Conservation (phyloP, 2,329 filamentous ascomycete genomes). For the Colletotrichum tropicale region DNA sequence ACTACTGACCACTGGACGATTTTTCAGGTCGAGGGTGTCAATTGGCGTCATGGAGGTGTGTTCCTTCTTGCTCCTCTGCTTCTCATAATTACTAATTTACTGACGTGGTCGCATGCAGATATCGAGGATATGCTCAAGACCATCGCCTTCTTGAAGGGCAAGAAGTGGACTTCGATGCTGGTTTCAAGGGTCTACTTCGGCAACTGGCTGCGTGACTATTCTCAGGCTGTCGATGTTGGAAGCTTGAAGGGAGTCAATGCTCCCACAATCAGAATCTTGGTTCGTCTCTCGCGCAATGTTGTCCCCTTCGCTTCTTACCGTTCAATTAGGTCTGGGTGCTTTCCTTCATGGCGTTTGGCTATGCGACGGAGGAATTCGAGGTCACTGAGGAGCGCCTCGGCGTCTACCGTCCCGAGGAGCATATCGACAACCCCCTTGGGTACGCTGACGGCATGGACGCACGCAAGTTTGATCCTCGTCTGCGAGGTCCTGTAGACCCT, state of each 20-base stretch:
- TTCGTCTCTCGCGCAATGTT: constrained; percentile 29
- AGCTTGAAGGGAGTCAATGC: constrained; percentile 80
- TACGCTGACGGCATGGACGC: constrained; percentile 90
- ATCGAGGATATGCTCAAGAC: constrained; percentile 84
- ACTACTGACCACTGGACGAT: constrained; percentile 10
- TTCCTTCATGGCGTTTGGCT: constrained; percentile 81
- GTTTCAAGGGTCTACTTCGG: constrained; percentile 83
- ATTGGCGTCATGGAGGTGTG: constrained; percentile 71
- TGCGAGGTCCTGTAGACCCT: constrained; percentile 78
- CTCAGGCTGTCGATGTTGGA: constrained; percentile 81
- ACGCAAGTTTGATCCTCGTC: constrained; percentile 77
- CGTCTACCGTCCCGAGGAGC: constrained; percentile 78
- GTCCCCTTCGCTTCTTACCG: not conserved
- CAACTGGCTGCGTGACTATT: constrained; percentile 88
- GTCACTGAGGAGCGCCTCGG: constrained; percentile 81
- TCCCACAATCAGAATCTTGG: constrained; percentile 77
- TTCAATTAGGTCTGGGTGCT: constrained; percentile 70
- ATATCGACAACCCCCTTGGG: constrained; percentile 79
- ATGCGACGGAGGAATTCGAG: constrained; percentile 86
- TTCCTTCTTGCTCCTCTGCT: not conserved
- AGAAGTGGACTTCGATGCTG: constrained; percentile 84
- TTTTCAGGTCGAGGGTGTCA: constrained; percentile 66
- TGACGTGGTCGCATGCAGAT: constrained; percentile 47
- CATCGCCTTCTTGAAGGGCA: constrained; percentile 76
- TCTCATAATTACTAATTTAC: not conserved